phyloP scores from a whole-genome alignment of 2,329 filamentous ascomycete genomes.

The Fusarium graminum region DNA sequence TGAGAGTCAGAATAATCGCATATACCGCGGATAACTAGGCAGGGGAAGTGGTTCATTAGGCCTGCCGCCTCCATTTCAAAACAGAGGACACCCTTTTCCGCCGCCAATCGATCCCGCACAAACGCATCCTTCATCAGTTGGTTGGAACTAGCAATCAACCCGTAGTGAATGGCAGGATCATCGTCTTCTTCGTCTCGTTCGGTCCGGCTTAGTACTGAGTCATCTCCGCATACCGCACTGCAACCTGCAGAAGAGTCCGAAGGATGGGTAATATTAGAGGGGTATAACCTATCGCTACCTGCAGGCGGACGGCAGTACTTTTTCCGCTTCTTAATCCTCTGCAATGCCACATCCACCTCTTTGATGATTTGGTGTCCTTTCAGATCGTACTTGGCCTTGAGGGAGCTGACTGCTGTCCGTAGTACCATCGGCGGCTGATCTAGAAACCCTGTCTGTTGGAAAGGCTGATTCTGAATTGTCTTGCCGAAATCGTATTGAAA shows the following conservation, averaged over 20 bases:
- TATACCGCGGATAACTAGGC: neutral
- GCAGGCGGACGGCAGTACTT: too few relatives aligned
- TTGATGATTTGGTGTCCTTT: neutral
- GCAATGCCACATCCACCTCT: too few relatives aligned
- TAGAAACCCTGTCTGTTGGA: conserved; percentile 13
- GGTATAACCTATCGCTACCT: too few relatives aligned
- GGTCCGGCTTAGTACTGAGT: too few relatives aligned
- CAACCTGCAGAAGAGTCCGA: too few relatives aligned
- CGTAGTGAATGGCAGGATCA: conserved; percentile 34
- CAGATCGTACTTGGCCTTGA: conserved; percentile 11
- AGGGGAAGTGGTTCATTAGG: neutral
- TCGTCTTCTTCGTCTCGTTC: too few relatives aligned
- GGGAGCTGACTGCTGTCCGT: conserved; percentile 4
- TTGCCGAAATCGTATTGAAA: conserved; percentile 44
- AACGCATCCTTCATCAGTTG: conserved; percentile 36
- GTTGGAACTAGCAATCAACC: conserved; percentile 36
- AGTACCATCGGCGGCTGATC: conserved; percentile 32
- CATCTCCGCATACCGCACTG: too few relatives aligned
- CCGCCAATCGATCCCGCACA: neutral
- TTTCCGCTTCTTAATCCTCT: too few relatives aligned
- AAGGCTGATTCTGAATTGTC: conserved; percentile 23
- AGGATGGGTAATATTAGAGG: too few relatives aligned
- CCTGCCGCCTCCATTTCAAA: neutral
- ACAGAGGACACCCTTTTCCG: neutral
- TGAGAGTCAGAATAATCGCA: neutral